A percentile compares a stretch with the other conserved stretches of the same genome.
Conservation (phyloP, 768 basidiomycete genomes). For the Phylloporus arenicola region DNA sequence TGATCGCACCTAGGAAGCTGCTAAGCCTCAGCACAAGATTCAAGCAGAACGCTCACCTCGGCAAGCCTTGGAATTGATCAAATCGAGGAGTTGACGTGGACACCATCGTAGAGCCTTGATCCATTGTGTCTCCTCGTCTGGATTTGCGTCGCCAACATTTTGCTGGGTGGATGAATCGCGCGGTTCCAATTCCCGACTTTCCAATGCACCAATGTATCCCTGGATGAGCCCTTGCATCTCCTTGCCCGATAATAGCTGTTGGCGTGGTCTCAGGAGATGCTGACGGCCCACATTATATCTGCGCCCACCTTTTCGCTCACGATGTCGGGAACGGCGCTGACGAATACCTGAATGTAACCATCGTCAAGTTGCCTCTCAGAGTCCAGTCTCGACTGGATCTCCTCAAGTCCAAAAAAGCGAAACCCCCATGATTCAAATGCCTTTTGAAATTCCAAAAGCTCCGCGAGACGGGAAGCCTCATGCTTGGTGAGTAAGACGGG, state of each 20-base stretch:
- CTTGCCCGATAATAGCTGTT: conserved; percentile 56
- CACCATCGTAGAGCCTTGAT: conserved; percentile 72
- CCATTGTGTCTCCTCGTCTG: conserved; percentile 43
- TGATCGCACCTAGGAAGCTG: conserved; percentile 71
- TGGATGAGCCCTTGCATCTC: conserved; percentile 76
- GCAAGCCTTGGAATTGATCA: conserved; percentile 94
- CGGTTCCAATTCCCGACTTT: conserved; percentile 37
- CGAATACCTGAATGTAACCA: conserved; percentile 59
- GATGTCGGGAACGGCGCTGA: conserved; percentile 61
- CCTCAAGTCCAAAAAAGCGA: conserved; percentile 39
- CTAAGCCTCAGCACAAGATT: conserved; percentile 1
- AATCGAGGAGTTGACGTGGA: conserved; percentile 74
- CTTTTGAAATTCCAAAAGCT: conserved; percentile 36
- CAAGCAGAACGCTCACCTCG: conserved; percentile 55
- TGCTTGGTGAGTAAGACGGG: conserved; percentile 61
- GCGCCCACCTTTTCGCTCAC: conserved; percentile 59
- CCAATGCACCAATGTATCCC: conserved; percentile 59
- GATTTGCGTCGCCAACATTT: neutral
- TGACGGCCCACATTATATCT: neutral
- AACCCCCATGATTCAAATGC: conserved; percentile 71
- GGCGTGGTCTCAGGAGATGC: conserved; percentile 9
- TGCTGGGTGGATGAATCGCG: conserved; percentile 14
- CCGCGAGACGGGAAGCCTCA: conserved; percentile 51
- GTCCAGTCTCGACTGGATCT: conserved; percentile 17
- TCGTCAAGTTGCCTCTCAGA: conserved; percentile 17